These are phyloP conservation scores for Leccinum pachyderme DNA, from an alignment of 1,284 basidiomycete genomes.

Conservation along the genomic window DNA sequence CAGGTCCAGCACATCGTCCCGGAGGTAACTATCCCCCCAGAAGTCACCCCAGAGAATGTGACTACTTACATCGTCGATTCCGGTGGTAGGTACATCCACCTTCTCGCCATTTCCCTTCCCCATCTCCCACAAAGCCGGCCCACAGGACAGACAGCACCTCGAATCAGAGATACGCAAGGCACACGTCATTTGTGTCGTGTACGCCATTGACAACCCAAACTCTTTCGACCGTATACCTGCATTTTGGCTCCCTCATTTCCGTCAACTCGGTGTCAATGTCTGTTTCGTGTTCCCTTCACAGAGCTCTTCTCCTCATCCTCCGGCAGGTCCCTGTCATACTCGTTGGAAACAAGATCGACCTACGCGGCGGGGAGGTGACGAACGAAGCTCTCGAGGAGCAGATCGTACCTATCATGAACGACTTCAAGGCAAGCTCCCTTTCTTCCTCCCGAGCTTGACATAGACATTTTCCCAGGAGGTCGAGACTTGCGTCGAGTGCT, in stretches of 20 bases:
- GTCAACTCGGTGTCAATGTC: conserved; percentile 93
- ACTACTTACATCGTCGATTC: conserved; percentile 96
- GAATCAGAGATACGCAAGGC: conserved; percentile 95
- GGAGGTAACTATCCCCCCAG: conserved; percentile 93
- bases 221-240: conserved; percentile 97
- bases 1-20: conserved; percentile 91
- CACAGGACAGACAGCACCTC: conserved; percentile 82
- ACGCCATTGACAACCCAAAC: conserved; percentile 92
- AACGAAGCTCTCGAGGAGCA: conserved; percentile 95
- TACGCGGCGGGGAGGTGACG: conserved; percentile 89
- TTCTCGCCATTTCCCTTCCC: conserved; percentile 10
- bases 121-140: conserved; percentile 51
- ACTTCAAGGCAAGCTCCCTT: conserved; percentile 76
- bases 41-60: conserved; percentile 93
- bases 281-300: conserved; percentile 19
- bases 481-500: conserved; percentile 97
- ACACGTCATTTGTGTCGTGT: conserved; percentile 97
- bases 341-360: conserved; percentile 97
- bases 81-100: conserved; percentile 61
- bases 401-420: conserved; percentile 93
- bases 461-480: conserved; percentile 67
- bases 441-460: conserved; percentile 3
- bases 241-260: conserved; percentile 98
- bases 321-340: conserved; percentile 91
- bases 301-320: conserved; percentile 7